Base-by-base conservation (phyloP, 164 flowering plant genomes). In the Nymphaea thermarum region DNA sequence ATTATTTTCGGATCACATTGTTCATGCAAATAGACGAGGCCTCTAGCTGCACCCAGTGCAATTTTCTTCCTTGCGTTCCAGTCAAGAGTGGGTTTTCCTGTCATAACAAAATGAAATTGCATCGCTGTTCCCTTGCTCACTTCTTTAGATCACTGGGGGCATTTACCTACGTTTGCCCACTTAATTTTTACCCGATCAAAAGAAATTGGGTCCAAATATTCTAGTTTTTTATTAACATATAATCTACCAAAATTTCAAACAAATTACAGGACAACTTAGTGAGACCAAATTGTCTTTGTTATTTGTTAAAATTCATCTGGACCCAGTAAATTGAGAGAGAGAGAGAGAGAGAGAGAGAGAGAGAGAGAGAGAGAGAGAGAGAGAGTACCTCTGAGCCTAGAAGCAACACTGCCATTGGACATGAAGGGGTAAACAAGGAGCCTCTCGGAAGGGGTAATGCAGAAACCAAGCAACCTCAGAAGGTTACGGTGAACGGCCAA, bases 1-100 rank as follows among this genome's bases (percentile, higher is more conserved):
- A 92, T 87, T 68, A 92, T 90, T 80, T 92, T 92, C 4, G 98
- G 98, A 73, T 92, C 98, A 72, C 98, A 92, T 70, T 92, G 98
- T 79, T 92, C 98, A 55, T 92, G 98, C 41, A 92, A 83, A 80
- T 92, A 92, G 16, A 92, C 65, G 18, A 92, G 86, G 36, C 96
- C 98, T 59, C 98, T 74, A 53, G 93, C 96, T 63, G 98, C 84
- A 55, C 98, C 98, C 42, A 92, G 80, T 18, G 96, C 96, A 62
- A 92, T 88, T 68, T 85, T 83, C 83, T 88, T 92, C 82, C 98
- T 87, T 41, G 90, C 82, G 45, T 81, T 85, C 98, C 98, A 92
- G 65, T 90, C 96, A 42, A 92, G 73, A 64, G 84, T 80, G 25
- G 98, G 98, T 73, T 88, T 90, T 16, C 71, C 98, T 91, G 83